phyloP scores from a whole-genome alignment of 352 stramenopile species.

The Peronospora destructor region DNA sequence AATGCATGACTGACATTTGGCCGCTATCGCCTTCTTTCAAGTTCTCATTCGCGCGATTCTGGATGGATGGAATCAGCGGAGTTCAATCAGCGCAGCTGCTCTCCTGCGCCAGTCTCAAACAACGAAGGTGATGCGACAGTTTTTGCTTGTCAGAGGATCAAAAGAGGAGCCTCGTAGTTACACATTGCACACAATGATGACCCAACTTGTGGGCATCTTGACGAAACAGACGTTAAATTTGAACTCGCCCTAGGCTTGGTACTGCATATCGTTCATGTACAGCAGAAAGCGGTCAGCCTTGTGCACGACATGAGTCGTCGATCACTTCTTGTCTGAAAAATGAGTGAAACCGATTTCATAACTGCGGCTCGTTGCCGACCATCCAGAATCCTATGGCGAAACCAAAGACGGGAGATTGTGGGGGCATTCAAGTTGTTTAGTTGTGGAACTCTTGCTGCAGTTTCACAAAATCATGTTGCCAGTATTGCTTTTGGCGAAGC shows the following conservation, averaged over 20 bases:
- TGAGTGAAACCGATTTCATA: slow-evolving; percentile 75
- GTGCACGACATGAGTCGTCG: slow-evolving; percentile 90
- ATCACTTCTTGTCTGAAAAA: slow-evolving; percentile 87
- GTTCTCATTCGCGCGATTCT: slow-evolving; percentile 48
- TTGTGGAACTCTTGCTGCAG: slow-evolving; percentile 85
- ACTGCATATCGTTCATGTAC: slow-evolving; percentile 75
- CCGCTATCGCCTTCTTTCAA: slow-evolving; percentile 81
- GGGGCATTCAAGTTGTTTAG: slow-evolving; percentile 74
- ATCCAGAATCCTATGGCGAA: too few species aligned
- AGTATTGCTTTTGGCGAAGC: slow-evolving; percentile 45
- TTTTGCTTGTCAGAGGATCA: slow-evolving; percentile 39
- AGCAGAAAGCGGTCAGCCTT: slow-evolving; percentile 89
- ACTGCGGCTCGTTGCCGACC: too few species aligned
- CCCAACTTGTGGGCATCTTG: slow-evolving; percentile 85
- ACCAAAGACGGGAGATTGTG: too few species aligned
- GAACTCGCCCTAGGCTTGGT: slow-evolving; percentile 87
- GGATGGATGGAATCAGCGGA: slow-evolving; percentile 47
- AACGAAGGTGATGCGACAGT: slow-evolving; percentile 41
- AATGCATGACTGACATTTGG: slow-evolving; percentile 63
- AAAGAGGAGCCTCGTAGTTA: slow-evolving; percentile 53
- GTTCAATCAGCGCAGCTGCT: slow-evolving; percentile 69
- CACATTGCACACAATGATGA: slow-evolving; percentile 83
- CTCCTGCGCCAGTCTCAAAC: slow-evolving; percentile 45
- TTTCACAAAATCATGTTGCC: slow-evolving; percentile 58
- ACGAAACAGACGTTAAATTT: slow-evolving; percentile 83